Percentiles rank a stretch among this genome's conserved stretches.
Conservation (phyloP, 2,329 filamentous ascomycete genomes). For the Macroventuria anomochaeta region DNA sequence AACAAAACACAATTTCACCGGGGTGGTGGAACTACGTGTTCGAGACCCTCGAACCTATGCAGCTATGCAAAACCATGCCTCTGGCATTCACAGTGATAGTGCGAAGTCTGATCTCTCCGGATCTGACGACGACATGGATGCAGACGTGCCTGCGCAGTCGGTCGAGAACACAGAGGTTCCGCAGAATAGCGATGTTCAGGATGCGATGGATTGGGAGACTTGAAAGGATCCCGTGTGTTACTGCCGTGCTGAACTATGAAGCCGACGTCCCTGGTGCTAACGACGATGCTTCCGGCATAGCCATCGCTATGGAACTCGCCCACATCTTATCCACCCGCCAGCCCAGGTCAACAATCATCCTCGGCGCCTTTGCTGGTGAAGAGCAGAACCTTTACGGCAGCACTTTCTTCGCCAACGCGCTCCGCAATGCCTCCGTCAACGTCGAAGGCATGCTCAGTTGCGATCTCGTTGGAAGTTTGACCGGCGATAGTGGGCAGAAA, state of each 20-base stretch:
- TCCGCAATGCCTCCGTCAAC: constrained; percentile 59
- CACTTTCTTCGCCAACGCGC: constrained; percentile 59
- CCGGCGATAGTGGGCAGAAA: constrained; percentile 53
- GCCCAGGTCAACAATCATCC: constrained; percentile 62
- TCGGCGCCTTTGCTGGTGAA: constrained; percentile 64
- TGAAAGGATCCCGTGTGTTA: constrained; percentile 57
- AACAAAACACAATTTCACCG: constrained; percentile 4
- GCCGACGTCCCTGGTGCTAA: constrained; percentile 64
- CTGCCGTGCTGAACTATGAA: constrained; percentile 59
- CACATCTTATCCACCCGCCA: constrained; percentile 57
- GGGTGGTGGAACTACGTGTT: constrained; percentile 26
- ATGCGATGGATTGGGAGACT: constrained; percentile 16
- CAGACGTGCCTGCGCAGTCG: constrained; percentile 14
- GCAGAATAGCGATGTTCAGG: background rate
- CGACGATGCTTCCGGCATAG: constrained; percentile 64
- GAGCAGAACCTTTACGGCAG: constrained; percentile 64
- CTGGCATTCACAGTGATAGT: background rate
- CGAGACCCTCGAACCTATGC: constrained; percentile 34
- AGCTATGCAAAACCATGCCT: constrained; percentile 23
- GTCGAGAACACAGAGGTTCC: background rate
- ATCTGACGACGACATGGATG: constrained; percentile 7
- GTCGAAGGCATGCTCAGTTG: constrained; percentile 65
- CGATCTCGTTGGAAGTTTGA: constrained; percentile 63
- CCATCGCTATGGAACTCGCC: constrained; percentile 63
- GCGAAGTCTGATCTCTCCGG: background rate